Evolutionary conservation across 352 stramenopile genomes (phyloP), one percentile per base, ranked within the genome.

Genomic region (Phytophthora pseudosyringae): DNA sequence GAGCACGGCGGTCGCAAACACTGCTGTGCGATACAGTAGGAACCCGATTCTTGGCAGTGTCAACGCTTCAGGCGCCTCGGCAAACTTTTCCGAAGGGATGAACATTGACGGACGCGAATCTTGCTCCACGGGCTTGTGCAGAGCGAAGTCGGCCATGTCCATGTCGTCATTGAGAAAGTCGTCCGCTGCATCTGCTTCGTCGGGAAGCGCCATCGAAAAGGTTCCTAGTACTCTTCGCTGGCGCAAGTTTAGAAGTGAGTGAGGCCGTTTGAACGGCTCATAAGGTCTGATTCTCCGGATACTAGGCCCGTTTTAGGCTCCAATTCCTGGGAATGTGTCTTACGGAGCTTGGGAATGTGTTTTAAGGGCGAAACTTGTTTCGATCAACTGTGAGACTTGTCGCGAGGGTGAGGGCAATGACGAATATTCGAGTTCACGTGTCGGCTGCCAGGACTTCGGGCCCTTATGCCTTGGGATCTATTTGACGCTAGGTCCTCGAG

Each of bases 1-100:
- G 13, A 51, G 18, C 1, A 77, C 36, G 2, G 59, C 65, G 1
- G 28, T 52, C 3, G 29, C 59, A 29, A 73, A 69, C 0, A 73
- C 65, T 18, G 52, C 47, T 11, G 49, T 53, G 3, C 65, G 65
- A 10, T 72, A 71, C 13, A 58, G 4, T 5, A 71, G 26, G 32
- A 71, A 71, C 3, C 49, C 64, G n/a, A 63, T 54, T 4, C 57
- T 48, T 8, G 29, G 18, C 2, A 47, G 26, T 3, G 56, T 63
- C n/a, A 67, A 18, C 12, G n/a, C 11, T 58, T 71, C 57, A 16
- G 32, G 41, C 6, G n/a, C 12, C 3, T 71, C 33, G 0, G 18
- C 10, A 16, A 66, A 48, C 26, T 49, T 60, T 16, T 41, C 15
- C 3, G 16, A 25, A 13, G 46, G 35, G 16, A 45, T 6, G n/a